Conservation (phyloP, 306 rosid genomes). For the Delonix regia region DNA sequence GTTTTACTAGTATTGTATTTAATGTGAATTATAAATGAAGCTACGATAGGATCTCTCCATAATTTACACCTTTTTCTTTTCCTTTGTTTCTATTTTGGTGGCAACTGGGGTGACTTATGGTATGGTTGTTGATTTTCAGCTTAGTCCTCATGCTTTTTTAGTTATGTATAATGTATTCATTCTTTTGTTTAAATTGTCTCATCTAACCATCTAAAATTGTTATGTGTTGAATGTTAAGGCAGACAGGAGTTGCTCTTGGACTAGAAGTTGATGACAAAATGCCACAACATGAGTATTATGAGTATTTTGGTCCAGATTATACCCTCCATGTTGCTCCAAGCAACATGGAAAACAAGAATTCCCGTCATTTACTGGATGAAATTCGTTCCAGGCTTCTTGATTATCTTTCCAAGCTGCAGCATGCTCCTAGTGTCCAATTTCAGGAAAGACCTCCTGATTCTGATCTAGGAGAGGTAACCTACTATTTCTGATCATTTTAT, state of each 20-base stretch:
- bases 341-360: slow-evolving; percentile 92
- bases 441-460: slow-evolving; percentile 85
- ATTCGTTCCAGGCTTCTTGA: slow-evolving; percentile 79
- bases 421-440: slow-evolving; percentile 88
- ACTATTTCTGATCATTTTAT: neutral
- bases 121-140: slow-evolving; percentile 8
- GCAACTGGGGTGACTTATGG: slow-evolving; percentile 7
- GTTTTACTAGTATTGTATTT: slow-evolving; percentile 18
- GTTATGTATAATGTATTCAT: slow-evolving; percentile 14
- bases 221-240: slow-evolving; percentile 46
- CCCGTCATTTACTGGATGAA: slow-evolving; percentile 69
- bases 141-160: slow-evolving; percentile 19
- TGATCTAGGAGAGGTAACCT: slow-evolving; percentile 75
- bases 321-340: slow-evolving; percentile 95
- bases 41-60: neutral
- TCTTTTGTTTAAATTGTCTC: neutral
- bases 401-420: slow-evolving; percentile 78
- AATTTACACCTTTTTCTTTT: neutral
- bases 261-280: slow-evolving; percentile 89
- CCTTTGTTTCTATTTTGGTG: neutral
- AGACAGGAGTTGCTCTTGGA: slow-evolving; percentile 97
- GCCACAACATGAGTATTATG: slow-evolving; percentile 91
- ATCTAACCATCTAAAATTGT: slow-evolving; percentile 14
- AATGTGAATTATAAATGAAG: slow-evolving; percentile 7
- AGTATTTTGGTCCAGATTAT: slow-evolving; percentile 93